Evolutionary conservation across 2,329 filamentous ascomycete genomes (phyloP).

Genomic region (Pseudogymnoascus sp.): DNA sequence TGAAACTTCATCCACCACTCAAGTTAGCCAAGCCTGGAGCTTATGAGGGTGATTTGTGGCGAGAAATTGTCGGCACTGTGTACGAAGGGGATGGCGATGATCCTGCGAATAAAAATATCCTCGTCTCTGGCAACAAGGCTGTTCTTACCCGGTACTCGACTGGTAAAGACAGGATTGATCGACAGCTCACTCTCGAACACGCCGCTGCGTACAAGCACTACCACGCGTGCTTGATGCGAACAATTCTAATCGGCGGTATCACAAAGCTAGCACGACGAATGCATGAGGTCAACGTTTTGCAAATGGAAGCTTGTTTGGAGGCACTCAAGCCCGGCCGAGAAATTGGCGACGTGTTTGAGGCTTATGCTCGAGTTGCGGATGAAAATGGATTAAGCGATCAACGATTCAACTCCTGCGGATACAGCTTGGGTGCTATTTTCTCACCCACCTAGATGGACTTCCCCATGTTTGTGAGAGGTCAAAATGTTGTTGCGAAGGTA

Average conservation of each 20-base stretch:
- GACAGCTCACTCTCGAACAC: constrained; percentile 30
- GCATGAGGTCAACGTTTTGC: constrained; percentile 25
- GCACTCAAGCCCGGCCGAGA: constrained; percentile 25
- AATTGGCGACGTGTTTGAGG: constrained; percentile 26
- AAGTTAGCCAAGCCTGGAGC: constrained; percentile 31
- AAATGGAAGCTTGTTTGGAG: constrained; percentile 25
- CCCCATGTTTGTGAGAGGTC: constrained; percentile 19
- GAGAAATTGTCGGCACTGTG: constrained; percentile 30
- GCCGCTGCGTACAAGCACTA: constrained; percentile 31
- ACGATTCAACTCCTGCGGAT: constrained; percentile 27
- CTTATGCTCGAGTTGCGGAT: constrained; percentile 27
- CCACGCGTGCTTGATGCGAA: constrained; percentile 30
- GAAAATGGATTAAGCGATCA: constrained; percentile 29
- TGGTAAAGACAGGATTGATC: constrained; percentile 27
- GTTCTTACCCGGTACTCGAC: constrained; percentile 30
- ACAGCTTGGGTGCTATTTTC: constrained; percentile 28
- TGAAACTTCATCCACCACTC: no score
- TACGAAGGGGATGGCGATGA: constrained; percentile 32
- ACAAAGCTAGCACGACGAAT: constrained; percentile 24
- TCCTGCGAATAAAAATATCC: constrained; percentile 31
- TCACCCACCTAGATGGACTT: constrained; percentile 22
- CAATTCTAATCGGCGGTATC: constrained; percentile 21
- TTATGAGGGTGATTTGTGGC: constrained; percentile 31
- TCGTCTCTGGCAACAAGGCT: constrained; percentile 30
- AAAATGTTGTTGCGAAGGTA: constrained; percentile 19